Evolutionary conservation across 2,329 filamentous ascomycete species (phyloP), one percentile per base, ranked within the genome.

Genomic region (Ophiostoma ulmi): DNA sequence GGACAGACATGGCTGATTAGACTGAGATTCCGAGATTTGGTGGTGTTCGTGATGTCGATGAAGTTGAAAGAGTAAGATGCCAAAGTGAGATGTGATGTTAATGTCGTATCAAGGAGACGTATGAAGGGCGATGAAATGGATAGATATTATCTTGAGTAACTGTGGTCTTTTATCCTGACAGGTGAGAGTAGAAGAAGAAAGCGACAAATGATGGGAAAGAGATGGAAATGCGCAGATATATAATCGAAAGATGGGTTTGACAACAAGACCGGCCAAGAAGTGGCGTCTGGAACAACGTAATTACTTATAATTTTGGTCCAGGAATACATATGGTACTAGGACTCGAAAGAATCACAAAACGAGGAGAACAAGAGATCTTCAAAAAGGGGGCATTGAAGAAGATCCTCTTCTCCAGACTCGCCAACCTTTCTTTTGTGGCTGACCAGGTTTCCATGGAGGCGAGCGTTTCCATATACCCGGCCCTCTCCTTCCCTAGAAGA

Each of bases 261-360:
- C 36, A 65, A 36, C 20, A 39, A 38, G 8, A 13, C 36, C n/a
- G 36, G 35, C 63, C 63, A 65, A 39, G 31, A 39, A 38, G 17
- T 13, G 36, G 36, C 20, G 35, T 35, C 48, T 48, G 35, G 66
- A 39, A 39, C 69, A 36, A 41, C 20, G 65, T 39, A 61, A 39
- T 39, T 63, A 70, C 69, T 68, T 70, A 68, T 70, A 70, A 22
- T 52, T 52, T n/a, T 22, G 52, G 39, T 26, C 26, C 55, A 66
- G 39, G 48, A 58, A 65, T 65, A 35, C 35, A 39, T n/a, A 65
- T 10, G 35, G 14, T 20, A 65, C 63, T 65, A 44, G 36, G 55
- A 68, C 58, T 20, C 6, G 22, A 38, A 38, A 61, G 17, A 6
- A 20, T 20, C 26, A 35, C 20, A 41, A 31, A 68, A 31, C 31